Percentiles rank a stretch among this genome's conserved stretches.
Evolutionary conservation across 805 yeast genomes (phyloP).

Genomic region (Schwanniomyces vanrijiae): DNA sequence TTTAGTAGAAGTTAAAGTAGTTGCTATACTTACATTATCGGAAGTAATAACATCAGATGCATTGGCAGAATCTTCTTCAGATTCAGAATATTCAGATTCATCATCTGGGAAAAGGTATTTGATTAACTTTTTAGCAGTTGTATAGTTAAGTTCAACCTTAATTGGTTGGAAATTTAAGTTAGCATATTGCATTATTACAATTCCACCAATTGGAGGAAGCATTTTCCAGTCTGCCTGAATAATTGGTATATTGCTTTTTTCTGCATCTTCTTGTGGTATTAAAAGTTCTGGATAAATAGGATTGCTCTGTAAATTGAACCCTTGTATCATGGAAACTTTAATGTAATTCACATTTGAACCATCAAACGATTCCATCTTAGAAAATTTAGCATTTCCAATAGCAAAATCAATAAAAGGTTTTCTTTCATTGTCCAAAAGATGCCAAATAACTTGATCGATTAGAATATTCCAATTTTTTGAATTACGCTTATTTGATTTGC

Average conservation of each 20-base stretch:
- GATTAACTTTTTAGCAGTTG: constrained; percentile 60
- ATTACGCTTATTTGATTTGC: constrained; percentile 16
- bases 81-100: constrained; percentile 13
- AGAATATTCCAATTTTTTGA: constrained; percentile 23
- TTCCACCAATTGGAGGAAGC: constrained; percentile 87
- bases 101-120: constrained; percentile 69
- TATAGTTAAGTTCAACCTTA: constrained; percentile 70
- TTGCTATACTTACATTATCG: background rate
- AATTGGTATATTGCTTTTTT: constrained; percentile 18
- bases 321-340: constrained; percentile 62
- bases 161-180: constrained; percentile 64
- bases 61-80: constrained; percentile 6
- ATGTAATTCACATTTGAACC: constrained; percentile 67
- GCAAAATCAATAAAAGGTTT: constrained; percentile 70
- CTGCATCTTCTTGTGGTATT: constrained; percentile 41
- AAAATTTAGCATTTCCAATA: constrained; percentile 58
- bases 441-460: constrained; percentile 71
- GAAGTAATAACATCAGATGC: no score
- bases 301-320: constrained; percentile 58
- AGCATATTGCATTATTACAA: constrained; percentile 70
- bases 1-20: background rate
- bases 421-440: constrained; percentile 59
- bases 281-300: constrained; percentile 72
- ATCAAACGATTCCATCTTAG: constrained; percentile 60
- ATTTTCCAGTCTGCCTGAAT: constrained; percentile 62